Conservation (phyloP, 768 basidiomycete genomes). For the Mrakia blollopis region DNA sequence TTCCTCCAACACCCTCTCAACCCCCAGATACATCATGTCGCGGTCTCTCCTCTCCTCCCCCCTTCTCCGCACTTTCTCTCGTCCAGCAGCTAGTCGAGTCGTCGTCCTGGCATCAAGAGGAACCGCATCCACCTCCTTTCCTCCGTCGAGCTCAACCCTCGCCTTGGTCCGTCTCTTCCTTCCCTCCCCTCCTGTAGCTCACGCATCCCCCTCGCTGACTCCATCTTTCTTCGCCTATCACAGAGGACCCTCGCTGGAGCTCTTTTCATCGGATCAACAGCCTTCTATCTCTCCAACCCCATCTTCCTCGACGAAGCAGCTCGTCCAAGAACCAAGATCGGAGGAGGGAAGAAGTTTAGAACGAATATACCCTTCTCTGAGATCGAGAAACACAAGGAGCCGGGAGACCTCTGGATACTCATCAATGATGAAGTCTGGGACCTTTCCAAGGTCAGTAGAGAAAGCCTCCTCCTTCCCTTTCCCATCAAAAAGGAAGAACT, state of each 20-base stretch:
- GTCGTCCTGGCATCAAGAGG: not conserved
- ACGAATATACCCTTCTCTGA: constrained; percentile 40
- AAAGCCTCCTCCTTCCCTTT: not conserved
- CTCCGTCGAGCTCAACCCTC: not conserved
- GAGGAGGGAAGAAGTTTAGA: not conserved
- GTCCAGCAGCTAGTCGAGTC: not conserved
- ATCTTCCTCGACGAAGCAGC: constrained; percentile 9
- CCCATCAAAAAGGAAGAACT: not conserved
- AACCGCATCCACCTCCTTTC: not conserved
- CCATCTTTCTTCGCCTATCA: not conserved
- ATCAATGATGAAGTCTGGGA: constrained; percentile 43
- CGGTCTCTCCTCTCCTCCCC: not conserved
- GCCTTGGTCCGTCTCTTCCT: not conserved
- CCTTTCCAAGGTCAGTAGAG: constrained; percentile 39
- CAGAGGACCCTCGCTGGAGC: not conserved
- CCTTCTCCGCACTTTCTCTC: not conserved
- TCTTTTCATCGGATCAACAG: not conserved
- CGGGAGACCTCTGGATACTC: constrained; percentile 41
- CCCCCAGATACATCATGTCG: not conserved
- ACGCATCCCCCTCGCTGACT: not conserved
- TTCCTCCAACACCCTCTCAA: not conserved
- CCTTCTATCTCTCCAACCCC: not conserved
- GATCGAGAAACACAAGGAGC: constrained; percentile 41
- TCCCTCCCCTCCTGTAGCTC: not conserved
- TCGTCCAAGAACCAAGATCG: not conserved